A percentile compares a stretch with the other conserved stretches of the same genome.
phyloP scores from a whole-genome alignment of 352 stramenopile species.

The Phytophthora parvispora region DNA sequence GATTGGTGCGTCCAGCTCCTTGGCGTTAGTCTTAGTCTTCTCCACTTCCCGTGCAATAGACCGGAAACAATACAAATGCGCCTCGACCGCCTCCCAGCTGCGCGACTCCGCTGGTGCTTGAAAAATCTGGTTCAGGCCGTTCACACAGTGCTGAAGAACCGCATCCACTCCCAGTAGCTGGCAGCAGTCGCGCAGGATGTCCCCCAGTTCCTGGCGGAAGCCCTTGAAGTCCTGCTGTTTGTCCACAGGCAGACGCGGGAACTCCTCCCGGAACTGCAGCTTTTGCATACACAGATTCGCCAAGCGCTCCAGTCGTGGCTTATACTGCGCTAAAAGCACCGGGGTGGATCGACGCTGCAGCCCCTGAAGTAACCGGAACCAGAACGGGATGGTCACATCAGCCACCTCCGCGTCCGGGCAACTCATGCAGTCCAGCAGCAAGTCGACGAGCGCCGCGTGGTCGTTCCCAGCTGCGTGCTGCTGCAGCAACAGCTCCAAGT shows the following conservation, averaged over 20 bases:
- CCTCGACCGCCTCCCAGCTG: conserved; percentile 83
- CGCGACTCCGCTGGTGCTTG: conserved; percentile 52
- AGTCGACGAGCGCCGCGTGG: conserved; percentile 77
- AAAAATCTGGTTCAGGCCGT: conserved; percentile 77
- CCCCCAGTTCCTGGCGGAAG: conserved; percentile 82
- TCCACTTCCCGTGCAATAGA: conserved; percentile 90
- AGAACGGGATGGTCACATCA: conserved; percentile 90
- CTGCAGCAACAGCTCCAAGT: conserved; percentile 81
- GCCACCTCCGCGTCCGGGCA: conserved; percentile 84
- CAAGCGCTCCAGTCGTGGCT: conserved; percentile 63
- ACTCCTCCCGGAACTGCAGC: conserved; percentile 80
- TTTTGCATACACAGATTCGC: conserved; percentile 85
- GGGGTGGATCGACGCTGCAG: conserved; percentile 36
- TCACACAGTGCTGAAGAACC: conserved; percentile 83
- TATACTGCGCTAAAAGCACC: conserved; percentile 53
- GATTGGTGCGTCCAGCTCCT: conserved; percentile 50
- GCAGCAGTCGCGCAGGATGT: conserved; percentile 86
- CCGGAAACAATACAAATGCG: conserved; percentile 86
- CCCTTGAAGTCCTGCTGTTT: conserved; percentile 88
- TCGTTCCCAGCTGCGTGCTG: conserved; percentile 41
- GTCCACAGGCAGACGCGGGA: conserved; percentile 67
- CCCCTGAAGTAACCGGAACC: conserved; percentile 74
- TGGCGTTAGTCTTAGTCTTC: conserved; percentile 27
- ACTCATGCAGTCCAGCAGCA: conserved; percentile 91
- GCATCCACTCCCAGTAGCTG: conserved; percentile 76